Evolutionary conservation across 805 yeast genomes (phyloP).

Genomic region (Metschnikowia anglica): DNA sequence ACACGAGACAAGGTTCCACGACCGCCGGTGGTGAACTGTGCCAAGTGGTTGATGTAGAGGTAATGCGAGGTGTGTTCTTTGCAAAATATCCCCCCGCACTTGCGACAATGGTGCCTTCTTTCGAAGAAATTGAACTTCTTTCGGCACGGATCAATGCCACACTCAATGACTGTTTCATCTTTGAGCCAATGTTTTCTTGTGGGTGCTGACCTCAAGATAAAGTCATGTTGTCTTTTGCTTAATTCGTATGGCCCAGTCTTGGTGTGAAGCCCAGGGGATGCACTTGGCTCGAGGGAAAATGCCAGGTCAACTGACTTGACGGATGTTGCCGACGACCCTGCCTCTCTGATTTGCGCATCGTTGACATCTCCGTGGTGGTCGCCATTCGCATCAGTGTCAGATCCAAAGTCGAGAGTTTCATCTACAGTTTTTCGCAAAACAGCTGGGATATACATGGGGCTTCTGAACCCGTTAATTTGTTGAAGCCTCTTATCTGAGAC

Average conservation of each 20-base stretch:
- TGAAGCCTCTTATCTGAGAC: constrained; percentile 41
- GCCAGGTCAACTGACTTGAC: constrained; percentile 35
- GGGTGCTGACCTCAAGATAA: constrained; percentile 42
- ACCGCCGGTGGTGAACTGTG: constrained; percentile 67
- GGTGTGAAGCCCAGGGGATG: constrained; percentile 14
- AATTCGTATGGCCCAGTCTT: constrained; percentile 17
- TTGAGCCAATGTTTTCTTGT: constrained; percentile 71
- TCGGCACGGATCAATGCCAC: constrained; percentile 58
- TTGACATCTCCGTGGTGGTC: constrained; percentile 2
- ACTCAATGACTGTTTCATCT: constrained; percentile 61
- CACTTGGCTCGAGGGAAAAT: constrained; percentile 28
- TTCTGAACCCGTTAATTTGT: constrained; percentile 76
- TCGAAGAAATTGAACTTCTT: constrained; percentile 73
- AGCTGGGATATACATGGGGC: constrained; percentile 89
- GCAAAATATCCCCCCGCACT: constrained; percentile 81
- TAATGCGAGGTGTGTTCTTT: constrained; percentile 61
- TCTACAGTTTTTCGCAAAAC: constrained; percentile 56
- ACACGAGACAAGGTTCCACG: constrained; percentile 67
- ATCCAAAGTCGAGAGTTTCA: constrained; percentile 13
- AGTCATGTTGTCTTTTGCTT: constrained; percentile 26
- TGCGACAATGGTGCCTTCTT: constrained; percentile 80
- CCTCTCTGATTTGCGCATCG: background rate
- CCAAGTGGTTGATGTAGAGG: constrained; percentile 54
- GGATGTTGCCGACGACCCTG: constrained; percentile 23
- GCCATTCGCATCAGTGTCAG: constrained; percentile 4